A percentile compares a stretch with the other conserved stretches of the same genome.
These are phyloP conservation scores for Rhizopus arrhizus DNA, from an alignment of 371 early-diverging fungal genomes.

Conservation along the genomic window DNA sequence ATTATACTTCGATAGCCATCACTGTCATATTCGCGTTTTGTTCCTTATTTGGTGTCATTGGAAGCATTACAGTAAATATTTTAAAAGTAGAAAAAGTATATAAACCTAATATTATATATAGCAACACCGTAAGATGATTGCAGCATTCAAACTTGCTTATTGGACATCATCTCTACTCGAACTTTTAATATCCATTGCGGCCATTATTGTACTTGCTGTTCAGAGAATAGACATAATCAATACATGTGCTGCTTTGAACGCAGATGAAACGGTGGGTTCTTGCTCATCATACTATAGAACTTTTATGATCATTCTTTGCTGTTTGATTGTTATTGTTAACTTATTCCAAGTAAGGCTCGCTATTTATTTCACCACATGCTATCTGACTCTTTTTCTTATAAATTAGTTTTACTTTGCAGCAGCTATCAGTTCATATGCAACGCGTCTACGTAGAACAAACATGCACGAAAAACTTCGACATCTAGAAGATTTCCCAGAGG, in stretches of 20 bases:
- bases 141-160: slow-evolving; percentile 25
- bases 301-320: slow-evolving; percentile 18
- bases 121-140: slow-evolving; percentile 36
- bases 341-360: slow-evolving; percentile 25
- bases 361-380: not conserved
- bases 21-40: slow-evolving; percentile 25
- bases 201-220: slow-evolving; percentile 19
- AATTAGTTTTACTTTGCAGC: slow-evolving; percentile 31
- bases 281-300: slow-evolving; percentile 20
- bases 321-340: slow-evolving; percentile 13
- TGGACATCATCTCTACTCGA: slow-evolving; percentile 26
- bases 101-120: slow-evolving; percentile 2
- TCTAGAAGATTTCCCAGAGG: slow-evolving; percentile 38
- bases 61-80: slow-evolving; percentile 29
- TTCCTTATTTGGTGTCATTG: slow-evolving; percentile 35
- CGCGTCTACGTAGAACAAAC: slow-evolving; percentile 34
- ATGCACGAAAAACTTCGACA: slow-evolving; percentile 37
- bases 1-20: slow-evolving; percentile 26
- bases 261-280: slow-evolving; percentile 8
- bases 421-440: slow-evolving; percentile 34
- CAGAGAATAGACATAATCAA: slow-evolving; percentile 10
- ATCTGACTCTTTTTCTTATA: not conserved
- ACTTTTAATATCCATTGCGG: slow-evolving; percentile 22
- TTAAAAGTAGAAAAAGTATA: not conserved
- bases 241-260: slow-evolving; percentile 6